Evolutionary conservation across 768 basidiomycete species (phyloP), one percentile per base, ranked within the genome.

Genomic region (Panellus pusillus): DNA sequence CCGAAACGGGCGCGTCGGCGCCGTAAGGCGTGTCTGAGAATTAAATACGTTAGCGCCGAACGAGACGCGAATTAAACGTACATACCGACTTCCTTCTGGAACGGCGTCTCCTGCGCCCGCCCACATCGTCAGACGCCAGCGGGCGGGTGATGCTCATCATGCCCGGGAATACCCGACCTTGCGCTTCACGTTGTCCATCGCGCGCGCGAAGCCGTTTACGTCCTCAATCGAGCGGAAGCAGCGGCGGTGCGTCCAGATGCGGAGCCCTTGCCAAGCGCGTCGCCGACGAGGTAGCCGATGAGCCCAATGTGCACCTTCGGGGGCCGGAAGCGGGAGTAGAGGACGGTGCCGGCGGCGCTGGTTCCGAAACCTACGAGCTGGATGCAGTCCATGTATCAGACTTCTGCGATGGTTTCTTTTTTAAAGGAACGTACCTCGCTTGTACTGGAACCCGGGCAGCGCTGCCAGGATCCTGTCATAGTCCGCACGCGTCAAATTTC

Each of bases 181-280:
- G 32, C n/a, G 44, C 20, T 57, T 49, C 13, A 61, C 29, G 24
- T 53, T 57, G 27, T 56, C 59, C 55, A 61, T 53, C 9, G 59
- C 59, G 9, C 55, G 59, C 47, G 44, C 6, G 52, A 61, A 61
- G 3, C 59, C 59, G 18, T 53, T 24, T 9, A 46, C 9, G 45
- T 61, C 36, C 20, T 61, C 55, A 12, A 61, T 28, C 8, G 42
- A 35, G n/a, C 28, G 37, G 20, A 56, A 46, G 4, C 12, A 47
- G 19, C 14, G 14, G 17, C 1, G 4, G 47, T 60, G 58, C 17
- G 32, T 37, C 19, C 19, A 42, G 8, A 52, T 1, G 6, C 58
- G 50, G 9, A 47, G 6, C 13, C 47, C 9, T 24, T 20, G 20
- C 58, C 51, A 12, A 51, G 5, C 14, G 17, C 9, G 12, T 11